Evolutionary conservation across 352 stramenopile genomes (phyloP).

Genomic region (Phytophthora ramorum): DNA sequence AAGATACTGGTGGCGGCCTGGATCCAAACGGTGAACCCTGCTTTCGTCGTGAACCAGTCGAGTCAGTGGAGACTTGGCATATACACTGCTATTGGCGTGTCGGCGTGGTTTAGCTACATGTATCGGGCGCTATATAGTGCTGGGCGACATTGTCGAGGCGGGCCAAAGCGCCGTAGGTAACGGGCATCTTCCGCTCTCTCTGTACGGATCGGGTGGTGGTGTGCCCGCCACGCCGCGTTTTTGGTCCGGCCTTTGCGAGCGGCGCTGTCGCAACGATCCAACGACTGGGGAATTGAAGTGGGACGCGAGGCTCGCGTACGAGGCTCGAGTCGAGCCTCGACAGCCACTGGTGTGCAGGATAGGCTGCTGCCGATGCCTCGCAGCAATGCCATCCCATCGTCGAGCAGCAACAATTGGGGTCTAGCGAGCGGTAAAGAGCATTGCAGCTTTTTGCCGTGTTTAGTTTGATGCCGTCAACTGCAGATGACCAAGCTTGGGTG

Average conservation of each 20-base stretch:
- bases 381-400: not conserved
- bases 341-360: not conserved
- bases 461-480: too few relatives aligned
- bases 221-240: constrained; percentile 24
- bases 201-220: constrained; percentile 31
- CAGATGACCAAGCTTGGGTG: too few relatives aligned
- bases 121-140: not conserved
- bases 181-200: constrained; percentile 32
- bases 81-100: too few relatives aligned
- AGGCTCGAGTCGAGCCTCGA: not conserved
- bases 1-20: constrained; percentile 2
- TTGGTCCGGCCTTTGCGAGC: constrained; percentile 31
- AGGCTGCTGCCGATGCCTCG: not conserved
- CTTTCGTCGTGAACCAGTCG: not conserved
- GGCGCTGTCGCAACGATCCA: constrained; percentile 25
- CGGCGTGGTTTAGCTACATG: not conserved
- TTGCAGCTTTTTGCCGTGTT: too few relatives aligned
- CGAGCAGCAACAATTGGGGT: not conserved
- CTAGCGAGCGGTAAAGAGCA: too few relatives aligned
- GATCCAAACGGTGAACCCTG: constrained; percentile 17
- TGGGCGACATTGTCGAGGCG: constrained; percentile 8
- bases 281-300: constrained; percentile 28
- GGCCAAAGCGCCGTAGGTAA: constrained; percentile 16
- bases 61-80: constrained; percentile 10
- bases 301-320: too few relatives aligned